These are phyloP conservation scores for Talaromyces sp. DNA, from an alignment of 2,329 filamentous ascomycete species.

Conservation along the genomic window DNA sequence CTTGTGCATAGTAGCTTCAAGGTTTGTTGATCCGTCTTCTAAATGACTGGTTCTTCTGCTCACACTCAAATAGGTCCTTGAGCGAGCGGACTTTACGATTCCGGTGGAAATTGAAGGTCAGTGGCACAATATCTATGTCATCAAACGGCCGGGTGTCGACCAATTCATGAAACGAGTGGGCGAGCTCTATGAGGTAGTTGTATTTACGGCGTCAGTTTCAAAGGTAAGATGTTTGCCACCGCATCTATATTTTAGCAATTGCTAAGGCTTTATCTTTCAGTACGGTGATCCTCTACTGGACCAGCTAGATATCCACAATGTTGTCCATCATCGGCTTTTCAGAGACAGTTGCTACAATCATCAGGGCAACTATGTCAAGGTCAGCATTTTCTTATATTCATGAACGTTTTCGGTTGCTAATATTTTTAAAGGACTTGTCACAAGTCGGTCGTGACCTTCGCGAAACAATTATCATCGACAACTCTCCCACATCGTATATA, in stretches of 20 bases:
- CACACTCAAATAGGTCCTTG: constrained; percentile 64
- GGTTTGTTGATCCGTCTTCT: constrained; percentile 48
- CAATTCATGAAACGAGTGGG: constrained; percentile 98
- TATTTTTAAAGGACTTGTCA: constrained; percentile 69
- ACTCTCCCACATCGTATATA: constrained; percentile 98
- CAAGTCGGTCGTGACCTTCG: constrained; percentile 92
- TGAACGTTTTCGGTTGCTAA: not conserved
- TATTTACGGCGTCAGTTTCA: constrained; percentile 96
- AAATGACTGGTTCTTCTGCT: not conserved
- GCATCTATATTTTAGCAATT: not conserved
- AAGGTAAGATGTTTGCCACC: constrained; percentile 58
- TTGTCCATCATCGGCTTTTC: constrained; percentile 93
- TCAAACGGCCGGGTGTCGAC: constrained; percentile 97
- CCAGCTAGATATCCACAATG: constrained; percentile 93
- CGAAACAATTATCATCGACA: constrained; percentile 99
- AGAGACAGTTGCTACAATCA: constrained; percentile 99
- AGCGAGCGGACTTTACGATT: constrained; percentile 98
- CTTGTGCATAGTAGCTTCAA: constrained; percentile 99
- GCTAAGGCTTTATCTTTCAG: constrained; percentile 39
- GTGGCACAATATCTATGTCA: constrained; percentile 99
- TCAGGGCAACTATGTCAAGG: constrained; percentile 98
- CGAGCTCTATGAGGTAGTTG: constrained; percentile 95
- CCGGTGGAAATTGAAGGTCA: constrained; percentile 98
- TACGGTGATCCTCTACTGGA: constrained; percentile 95
- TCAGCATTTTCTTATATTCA: constrained; percentile 22